A percentile compares a stretch with the other conserved stretches of the same genome.
Conservation (phyloP, 2,329 filamentous ascomycete genomes). For the Colletotrichum gloeosporioides region DNA sequence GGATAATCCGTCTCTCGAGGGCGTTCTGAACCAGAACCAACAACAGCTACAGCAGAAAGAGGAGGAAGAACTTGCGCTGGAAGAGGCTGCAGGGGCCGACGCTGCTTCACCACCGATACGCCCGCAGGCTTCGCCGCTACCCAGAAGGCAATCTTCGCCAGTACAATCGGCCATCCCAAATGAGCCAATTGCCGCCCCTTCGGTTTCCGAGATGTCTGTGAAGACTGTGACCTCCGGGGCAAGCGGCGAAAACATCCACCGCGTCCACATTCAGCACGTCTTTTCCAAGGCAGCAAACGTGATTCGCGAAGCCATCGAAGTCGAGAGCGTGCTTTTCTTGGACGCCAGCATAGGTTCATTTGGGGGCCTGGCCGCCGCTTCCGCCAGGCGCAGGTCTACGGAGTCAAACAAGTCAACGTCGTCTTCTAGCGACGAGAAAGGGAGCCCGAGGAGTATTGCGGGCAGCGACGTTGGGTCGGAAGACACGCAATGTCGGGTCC, state of each 20-base stretch:
- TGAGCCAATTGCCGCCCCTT: background rate
- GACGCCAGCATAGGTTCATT: constrained; percentile 27
- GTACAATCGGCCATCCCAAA: accelerated
- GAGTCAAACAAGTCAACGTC: background rate
- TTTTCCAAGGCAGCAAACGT: constrained; percentile 52
- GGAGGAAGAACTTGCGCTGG: background rate
- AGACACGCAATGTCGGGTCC: constrained; percentile 30
- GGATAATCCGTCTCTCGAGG: constrained; percentile 13
- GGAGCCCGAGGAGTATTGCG: background rate
- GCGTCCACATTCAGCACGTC: constrained; percentile 26
- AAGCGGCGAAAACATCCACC: accelerated
- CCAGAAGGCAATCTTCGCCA: accelerated
- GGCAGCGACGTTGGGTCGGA: background rate
- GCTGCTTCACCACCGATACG: background rate
- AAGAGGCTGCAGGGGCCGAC: constrained; percentile 25
- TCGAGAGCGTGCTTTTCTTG: constrained; percentile 22
- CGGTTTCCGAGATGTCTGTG: background rate
- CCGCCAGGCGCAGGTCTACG: background rate
- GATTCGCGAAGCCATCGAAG: constrained; percentile 45
- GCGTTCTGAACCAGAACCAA: constrained; percentile 20
- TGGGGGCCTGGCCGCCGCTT: constrained; percentile 25
- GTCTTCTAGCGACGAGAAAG: constrained; percentile 24
- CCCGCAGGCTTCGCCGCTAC: background rate
- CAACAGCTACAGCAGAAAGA: constrained; percentile 2
- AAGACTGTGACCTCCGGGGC: background rate